Evolutionary conservation across 140 eudicot genomes (phyloP).

Genomic region (Ambrosia hybrid): DNA sequence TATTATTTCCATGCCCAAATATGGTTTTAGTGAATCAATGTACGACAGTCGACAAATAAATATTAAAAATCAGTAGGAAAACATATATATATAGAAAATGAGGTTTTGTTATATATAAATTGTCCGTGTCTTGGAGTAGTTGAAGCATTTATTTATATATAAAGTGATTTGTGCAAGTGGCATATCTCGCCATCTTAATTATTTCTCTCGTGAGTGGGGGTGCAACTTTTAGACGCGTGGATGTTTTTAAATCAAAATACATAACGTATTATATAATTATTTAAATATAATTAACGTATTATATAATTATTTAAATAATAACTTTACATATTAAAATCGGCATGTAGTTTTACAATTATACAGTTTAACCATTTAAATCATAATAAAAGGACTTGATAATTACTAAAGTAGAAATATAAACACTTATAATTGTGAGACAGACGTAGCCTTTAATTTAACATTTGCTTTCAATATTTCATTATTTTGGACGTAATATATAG

Average conservation of each 20-base stretch:
- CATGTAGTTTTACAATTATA: neutral
- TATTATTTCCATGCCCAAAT: neutral
- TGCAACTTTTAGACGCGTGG: conserved; percentile 25
- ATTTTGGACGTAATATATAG: no score
- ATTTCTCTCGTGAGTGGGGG: conserved; percentile 25
- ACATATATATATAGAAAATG: conserved; percentile 3
- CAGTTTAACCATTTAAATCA: neutral
- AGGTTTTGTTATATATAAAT: neutral
- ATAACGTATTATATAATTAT: no score
- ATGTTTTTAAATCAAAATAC: neutral
- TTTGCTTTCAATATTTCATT: no score
- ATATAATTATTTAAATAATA: no score
- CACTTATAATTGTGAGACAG: no score
- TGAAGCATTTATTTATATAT: conserved; percentile 24
- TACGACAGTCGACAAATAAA: neutral
- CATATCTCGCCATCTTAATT: conserved; percentile 20
- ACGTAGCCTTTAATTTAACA: no score
- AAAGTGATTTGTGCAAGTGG: conserved; percentile 43
- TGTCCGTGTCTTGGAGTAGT: conserved; percentile 34
- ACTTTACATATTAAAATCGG: neutral
- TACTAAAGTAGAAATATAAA: no score
- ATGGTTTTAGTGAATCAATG: neutral
- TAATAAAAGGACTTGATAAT: neutral
- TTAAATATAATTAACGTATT: no score
- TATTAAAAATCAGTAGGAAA: neutral